Conservation (phyloP, 2,329 filamentous ascomycete genomes). For the Clonostachys chloroleuca region DNA sequence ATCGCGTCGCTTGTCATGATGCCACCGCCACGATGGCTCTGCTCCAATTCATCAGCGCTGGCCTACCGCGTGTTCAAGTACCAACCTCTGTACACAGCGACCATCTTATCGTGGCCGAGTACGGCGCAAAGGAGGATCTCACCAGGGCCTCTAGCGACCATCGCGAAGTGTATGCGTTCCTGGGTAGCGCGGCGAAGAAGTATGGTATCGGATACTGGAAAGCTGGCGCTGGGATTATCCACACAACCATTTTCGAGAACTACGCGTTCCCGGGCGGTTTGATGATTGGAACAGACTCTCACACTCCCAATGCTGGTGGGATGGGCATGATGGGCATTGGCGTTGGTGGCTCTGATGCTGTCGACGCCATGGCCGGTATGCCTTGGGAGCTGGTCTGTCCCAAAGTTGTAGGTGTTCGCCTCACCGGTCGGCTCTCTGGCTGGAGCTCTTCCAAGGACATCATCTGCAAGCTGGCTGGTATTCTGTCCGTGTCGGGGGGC, state of each 20-base stretch:
- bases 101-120: constrained; percentile 24
- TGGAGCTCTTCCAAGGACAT: constrained; percentile 27
- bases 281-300: constrained; percentile 27
- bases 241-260: constrained; percentile 32
- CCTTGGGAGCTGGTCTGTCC: constrained; percentile 25
- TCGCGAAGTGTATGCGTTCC: constrained; percentile 29
- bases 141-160: constrained; percentile 17
- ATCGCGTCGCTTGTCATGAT: constrained; percentile 34
- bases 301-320: constrained; percentile 27
- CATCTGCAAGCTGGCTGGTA: constrained; percentile 26
- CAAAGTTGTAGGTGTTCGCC: constrained; percentile 21
- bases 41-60: constrained; percentile 34
- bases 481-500: constrained; percentile 23
- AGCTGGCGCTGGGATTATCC: constrained; percentile 27
- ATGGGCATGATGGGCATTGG: constrained; percentile 27
- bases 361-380: constrained; percentile 32
- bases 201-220: constrained; percentile 38
- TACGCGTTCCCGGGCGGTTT: constrained; percentile 27
- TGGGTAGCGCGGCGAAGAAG: constrained; percentile 31
- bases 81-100: constrained; percentile 34
- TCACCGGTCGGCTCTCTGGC: constrained; percentile 18
- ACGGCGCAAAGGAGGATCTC: constrained; percentile 21
- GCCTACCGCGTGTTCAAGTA: constrained; percentile 24
- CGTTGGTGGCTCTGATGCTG: constrained; percentile 39
- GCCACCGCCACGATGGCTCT: constrained; percentile 35